phyloP scores from a whole-genome alignment of 768 basidiomycete species.

The Fibroporia radiculosa region DNA sequence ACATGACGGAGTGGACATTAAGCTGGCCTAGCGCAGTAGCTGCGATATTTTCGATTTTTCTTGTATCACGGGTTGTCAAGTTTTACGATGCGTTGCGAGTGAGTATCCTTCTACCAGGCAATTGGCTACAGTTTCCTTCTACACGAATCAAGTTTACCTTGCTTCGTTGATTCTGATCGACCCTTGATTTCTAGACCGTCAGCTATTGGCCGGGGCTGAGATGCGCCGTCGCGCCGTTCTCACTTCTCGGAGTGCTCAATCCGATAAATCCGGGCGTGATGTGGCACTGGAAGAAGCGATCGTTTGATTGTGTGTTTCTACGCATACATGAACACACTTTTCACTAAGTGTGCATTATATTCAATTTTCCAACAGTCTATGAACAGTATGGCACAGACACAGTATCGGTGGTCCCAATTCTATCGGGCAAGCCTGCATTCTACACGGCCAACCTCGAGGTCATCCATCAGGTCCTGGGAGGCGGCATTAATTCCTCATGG shows the following conservation, averaged over 20 bases:
- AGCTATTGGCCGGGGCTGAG: slow-evolving; percentile 32
- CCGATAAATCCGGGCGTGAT: no score
- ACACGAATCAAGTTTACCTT: no score
- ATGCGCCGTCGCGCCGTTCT: slow-evolving; percentile 33
- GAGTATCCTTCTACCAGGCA: no score
- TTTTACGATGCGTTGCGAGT: slow-evolving; percentile 25
- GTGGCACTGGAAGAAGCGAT: no score
- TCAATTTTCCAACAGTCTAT: slow-evolving; percentile 13
- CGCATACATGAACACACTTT: no score
- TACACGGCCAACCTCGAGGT: slow-evolving; percentile 9
- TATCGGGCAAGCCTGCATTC: slow-evolving; percentile 6
- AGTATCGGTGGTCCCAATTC: slow-evolving; percentile 8
- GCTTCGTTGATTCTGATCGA: no score
- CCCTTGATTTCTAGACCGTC: no score
- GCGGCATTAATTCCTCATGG: slow-evolving; percentile 9
- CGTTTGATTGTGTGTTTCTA: no score
- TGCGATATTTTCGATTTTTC: slow-evolving; percentile 23
- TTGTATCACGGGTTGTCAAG: slow-evolving; percentile 26
- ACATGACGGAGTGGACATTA: no score
- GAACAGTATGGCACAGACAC: slow-evolving; percentile 4
- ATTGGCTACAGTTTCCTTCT: no score
- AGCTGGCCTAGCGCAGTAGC: no score
- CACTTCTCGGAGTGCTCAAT: slow-evolving; percentile 31
- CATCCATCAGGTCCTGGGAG: slow-evolving; percentile 11
- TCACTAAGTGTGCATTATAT: no score